A percentile compares a stretch with the other conserved stretches of the same genome.
These are phyloP conservation scores for Mycena albidolilacea DNA, from an alignment of 768 basidiomycete genomes.

Conservation along the genomic window DNA sequence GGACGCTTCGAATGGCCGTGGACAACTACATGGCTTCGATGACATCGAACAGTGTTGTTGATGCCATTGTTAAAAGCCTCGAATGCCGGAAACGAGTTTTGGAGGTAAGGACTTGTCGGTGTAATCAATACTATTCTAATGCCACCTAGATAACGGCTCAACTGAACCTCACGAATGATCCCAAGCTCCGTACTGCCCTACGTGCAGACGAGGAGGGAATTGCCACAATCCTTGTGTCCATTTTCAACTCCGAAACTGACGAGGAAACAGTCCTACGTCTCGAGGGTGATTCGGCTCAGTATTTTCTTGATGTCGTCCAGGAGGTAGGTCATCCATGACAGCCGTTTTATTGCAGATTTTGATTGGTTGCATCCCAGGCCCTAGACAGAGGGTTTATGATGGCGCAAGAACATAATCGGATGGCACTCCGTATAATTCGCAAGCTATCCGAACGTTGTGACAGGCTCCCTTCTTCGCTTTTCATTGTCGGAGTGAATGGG, in stretches of 20 bases:
- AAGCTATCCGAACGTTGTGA: slow-evolving; percentile 37
- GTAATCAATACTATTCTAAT: not conserved
- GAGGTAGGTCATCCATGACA: not conserved
- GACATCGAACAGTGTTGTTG: slow-evolving; percentile 11
- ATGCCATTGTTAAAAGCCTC: slow-evolving; percentile 21
- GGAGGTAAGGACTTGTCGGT: not conserved
- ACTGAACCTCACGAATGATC: too few relatives aligned
- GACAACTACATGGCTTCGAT: slow-evolving; percentile 5
- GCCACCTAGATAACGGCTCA: too few relatives aligned
- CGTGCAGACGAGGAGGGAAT: slow-evolving; percentile 3
- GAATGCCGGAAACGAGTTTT: slow-evolving; percentile 24
- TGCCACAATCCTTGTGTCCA: slow-evolving; percentile 3
- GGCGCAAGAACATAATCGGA: not conserved
- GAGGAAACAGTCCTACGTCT: too few relatives aligned
- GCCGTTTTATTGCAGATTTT: not conserved
- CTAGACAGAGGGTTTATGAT: too few relatives aligned
- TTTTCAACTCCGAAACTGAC: too few relatives aligned
- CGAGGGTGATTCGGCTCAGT: not conserved
- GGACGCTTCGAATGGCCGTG: not conserved
- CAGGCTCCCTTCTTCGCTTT: slow-evolving; percentile 37
- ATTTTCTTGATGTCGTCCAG: slow-evolving; percentile 22
- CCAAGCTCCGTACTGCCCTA: not conserved
- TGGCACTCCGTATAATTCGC: slow-evolving; percentile 34
- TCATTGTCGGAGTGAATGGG: slow-evolving; percentile 19
- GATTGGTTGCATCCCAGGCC: not conserved